phyloP scores from a whole-genome alignment of 495 filamentous ascomycete species.

The Schizothecium vesticola region DNA sequence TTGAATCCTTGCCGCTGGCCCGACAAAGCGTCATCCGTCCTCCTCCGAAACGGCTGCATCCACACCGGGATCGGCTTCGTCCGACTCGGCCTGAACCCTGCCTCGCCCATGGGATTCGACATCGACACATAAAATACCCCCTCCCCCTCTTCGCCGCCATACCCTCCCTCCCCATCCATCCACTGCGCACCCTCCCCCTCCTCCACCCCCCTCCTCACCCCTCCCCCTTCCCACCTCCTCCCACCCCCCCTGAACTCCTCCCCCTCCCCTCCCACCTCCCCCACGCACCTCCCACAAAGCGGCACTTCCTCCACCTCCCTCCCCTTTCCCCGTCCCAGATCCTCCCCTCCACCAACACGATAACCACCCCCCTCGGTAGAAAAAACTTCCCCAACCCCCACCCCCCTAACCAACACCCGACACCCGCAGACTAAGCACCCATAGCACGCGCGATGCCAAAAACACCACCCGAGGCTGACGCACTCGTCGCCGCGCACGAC shows the following conservation, averaged over 20 bases:
- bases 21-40: neutral
- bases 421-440: slow-evolving; percentile 43
- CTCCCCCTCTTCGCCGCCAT: slow-evolving; percentile 18
- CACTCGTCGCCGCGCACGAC: slow-evolving; percentile 40
- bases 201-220: slow-evolving; percentile 24
- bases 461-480: slow-evolving; percentile 45
- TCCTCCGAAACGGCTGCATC: slow-evolving; percentile 36
- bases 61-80: slow-evolving; percentile 44
- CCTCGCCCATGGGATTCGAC: slow-evolving; percentile 33
- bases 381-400: slow-evolving; percentile 15
- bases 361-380: neutral
- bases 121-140: slow-evolving; percentile 38
- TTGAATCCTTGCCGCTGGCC: neutral
- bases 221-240: slow-evolving; percentile 17
- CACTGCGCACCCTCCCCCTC: slow-evolving; percentile 8
- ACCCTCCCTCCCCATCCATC: slow-evolving; percentile 13
- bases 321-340: slow-evolving; percentile 9
- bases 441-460: slow-evolving; percentile 45
- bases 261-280: slow-evolving; percentile 22
- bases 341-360: neutral
- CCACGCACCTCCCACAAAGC: slow-evolving; percentile 29
- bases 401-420: slow-evolving; percentile 15
- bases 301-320: slow-evolving; percentile 33
- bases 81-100: slow-evolving; percentile 37
- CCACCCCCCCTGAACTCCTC: slow-evolving; percentile 14